Evolutionary conservation across 2,329 filamentous ascomycete species (phyloP).

Genomic region (Chaetomium strumarium): DNA sequence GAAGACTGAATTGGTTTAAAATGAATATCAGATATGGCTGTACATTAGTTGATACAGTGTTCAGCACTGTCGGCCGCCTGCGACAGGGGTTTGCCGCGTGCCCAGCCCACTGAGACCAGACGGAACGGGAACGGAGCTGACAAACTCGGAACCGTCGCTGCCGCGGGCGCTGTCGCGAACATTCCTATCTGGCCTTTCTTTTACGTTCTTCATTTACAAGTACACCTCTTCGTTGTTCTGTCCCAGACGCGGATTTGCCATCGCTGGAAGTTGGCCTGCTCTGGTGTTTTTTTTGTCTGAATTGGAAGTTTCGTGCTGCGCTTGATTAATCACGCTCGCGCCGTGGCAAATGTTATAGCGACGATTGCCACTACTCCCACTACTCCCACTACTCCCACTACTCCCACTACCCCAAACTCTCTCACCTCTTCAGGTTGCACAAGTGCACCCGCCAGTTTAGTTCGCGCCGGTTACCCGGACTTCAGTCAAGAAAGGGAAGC

Average conservation of each 20-base stretch:
- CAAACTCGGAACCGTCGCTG: constrained; percentile 18
- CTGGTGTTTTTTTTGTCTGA: constrained; percentile 5
- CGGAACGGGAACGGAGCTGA: constrained; percentile 5
- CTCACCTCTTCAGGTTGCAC: background rate
- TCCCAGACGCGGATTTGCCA: constrained; percentile 13
- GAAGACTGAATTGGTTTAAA: too few species aligned
- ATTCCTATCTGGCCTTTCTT: constrained; percentile 6
- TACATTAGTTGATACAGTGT: background rate
- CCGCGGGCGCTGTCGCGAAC: constrained; percentile 7
- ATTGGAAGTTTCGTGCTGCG: background rate
- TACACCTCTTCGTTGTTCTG: background rate
- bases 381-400: too few species aligned
- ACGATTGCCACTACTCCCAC: background rate
- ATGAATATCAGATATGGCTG: too few species aligned
- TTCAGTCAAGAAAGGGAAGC: background rate
- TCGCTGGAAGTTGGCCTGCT: constrained; percentile 20
- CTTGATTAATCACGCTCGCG: background rate
- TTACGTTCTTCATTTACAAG: background rate
- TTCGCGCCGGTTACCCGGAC: background rate
- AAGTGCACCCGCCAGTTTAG: background rate
- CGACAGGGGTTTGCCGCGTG: background rate
- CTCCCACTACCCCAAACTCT: too few species aligned
- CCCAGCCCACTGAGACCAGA: constrained; percentile 4
- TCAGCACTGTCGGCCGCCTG: constrained; percentile 4
- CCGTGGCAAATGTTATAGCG: constrained; percentile 21